Percentiles rank a stretch among this genome's conserved stretches.
These are phyloP conservation scores for Candida glucosophila DNA, from an alignment of 1,139 yeast species.

Conservation along the genomic window DNA sequence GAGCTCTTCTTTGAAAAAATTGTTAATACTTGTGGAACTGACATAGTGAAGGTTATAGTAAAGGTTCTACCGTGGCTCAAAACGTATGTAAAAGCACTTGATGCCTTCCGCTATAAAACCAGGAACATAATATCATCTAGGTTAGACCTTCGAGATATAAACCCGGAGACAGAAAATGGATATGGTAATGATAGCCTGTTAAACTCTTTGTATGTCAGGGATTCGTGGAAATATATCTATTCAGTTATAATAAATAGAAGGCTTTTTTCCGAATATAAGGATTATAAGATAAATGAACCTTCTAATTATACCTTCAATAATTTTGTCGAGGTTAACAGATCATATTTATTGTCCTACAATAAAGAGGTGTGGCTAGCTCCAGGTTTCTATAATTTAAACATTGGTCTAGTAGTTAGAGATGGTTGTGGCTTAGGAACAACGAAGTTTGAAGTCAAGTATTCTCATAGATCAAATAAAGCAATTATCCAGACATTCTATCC, in stretches of 20 bases:
- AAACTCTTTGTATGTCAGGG: conserved; percentile 26
- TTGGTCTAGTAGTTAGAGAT: conserved; percentile 43
- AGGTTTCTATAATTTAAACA: conserved; percentile 42
- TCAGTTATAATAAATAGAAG: conserved; percentile 43
- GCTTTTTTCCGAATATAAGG: conserved; percentile 43
- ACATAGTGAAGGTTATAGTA: conserved; percentile 17
- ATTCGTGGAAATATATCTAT: conserved; percentile 50
- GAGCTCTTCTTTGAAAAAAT: conserved; percentile 38
- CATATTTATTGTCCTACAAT: conserved; percentile 41
- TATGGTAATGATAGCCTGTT: conserved; percentile 10
- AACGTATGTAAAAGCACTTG: conserved; percentile 39
- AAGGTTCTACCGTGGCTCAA: conserved; percentile 33
- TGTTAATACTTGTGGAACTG: conserved; percentile 34
- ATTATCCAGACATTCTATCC: conserved; percentile 39
- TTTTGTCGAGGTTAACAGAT: conserved; percentile 38
- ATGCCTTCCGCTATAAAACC: conserved; percentile 31
- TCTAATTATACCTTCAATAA: conserved; percentile 36
- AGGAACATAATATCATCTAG: conserved; percentile 28
- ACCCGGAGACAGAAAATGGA: conserved; percentile 4
- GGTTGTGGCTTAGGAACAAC: conserved; percentile 56
- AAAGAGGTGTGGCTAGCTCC: conserved; percentile 41
- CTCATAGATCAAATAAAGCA: conserved; percentile 12
- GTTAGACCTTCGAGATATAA: conserved; percentile 11
- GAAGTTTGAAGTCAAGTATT: conserved; percentile 37
- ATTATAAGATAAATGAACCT: conserved; percentile 45